Evolutionary conservation across 768 basidiomycete genomes (phyloP), one percentile per base, ranked within the genome.

Genomic region (Floccularia luteovirens): DNA sequence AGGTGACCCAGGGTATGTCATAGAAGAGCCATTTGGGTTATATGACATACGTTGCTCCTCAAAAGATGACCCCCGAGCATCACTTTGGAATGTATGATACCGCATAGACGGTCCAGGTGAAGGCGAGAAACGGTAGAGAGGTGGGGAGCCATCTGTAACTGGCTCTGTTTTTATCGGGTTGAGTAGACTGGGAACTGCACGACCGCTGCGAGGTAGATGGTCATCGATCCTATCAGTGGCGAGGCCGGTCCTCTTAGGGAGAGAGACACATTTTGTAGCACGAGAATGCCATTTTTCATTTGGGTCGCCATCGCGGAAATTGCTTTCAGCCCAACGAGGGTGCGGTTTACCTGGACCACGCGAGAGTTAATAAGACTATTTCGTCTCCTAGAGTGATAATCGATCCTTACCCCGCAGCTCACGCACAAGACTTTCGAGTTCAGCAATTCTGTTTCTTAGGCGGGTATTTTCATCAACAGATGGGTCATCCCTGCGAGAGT

Each of bases 371-470:
- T 28, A 28, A 28, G 27, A 28, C 27, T 28, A 28, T 8, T 8
- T 28, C 10, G 27, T 28, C 27, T 8, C 8, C 14, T 8, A 7
- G 25, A 22, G 10, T 24, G 22, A 5, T 24, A 38, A 30, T n/a
- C 46, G 36, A 37, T 27, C 45, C 56, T 39, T 60, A 84, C 85
- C 86, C 56, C 90, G 74, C 21, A 96, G 67, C 57, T 93, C 91
- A 46, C 91, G 74, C 24, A 94, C 90, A 23, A 93, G 75, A 51
- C 85, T 87, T 61, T 96, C 91, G 39, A 96, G 77, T 62, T 96
- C 91, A 27, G 90, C 90, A 48, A 96, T 90, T 36, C 91, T 70
- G 50, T 87, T 85, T 42, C 89, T 75, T 41, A 93, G 70, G 42
- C 86, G 79, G 12, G 89, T 90, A 43, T 73, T 81, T 63, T 94